Evolutionary conservation across 148 eudicot genomes (phyloP).

Genomic region (Chenopodium formosanum): DNA sequence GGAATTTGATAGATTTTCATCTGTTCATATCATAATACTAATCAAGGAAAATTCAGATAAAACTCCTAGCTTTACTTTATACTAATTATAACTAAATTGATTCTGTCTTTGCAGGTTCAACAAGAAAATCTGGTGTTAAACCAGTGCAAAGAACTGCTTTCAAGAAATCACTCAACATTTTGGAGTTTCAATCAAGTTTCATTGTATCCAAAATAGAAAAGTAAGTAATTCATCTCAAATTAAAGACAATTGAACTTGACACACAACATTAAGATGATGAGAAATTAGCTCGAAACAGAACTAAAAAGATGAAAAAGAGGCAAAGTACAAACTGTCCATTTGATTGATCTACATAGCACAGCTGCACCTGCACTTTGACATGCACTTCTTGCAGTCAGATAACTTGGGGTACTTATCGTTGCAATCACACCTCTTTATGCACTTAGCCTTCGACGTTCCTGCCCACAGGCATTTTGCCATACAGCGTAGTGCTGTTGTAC

Average conservation of each 20-base stretch:
- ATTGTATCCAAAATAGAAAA: neutral
- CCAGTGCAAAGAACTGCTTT: neutral
- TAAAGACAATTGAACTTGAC: neutral
- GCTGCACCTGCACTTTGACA: constrained; percentile 67
- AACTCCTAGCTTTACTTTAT: neutral
- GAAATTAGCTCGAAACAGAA: too few relatives aligned
- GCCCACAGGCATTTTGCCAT: constrained; percentile 77
- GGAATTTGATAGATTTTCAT: neutral
- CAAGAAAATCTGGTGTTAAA: neutral
- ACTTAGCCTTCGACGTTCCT: constrained; percentile 36
- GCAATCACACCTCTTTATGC: constrained; percentile 66
- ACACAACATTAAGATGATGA: neutral
- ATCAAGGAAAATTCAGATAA: neutral
- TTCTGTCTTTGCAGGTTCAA: constrained; percentile 3
- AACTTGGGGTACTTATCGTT: constrained; percentile 47
- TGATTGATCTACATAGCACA: constrained; percentile 34
- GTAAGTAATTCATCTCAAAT: neutral
- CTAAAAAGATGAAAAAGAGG: too few relatives aligned
- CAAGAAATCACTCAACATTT: too few relatives aligned
- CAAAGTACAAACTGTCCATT: too few relatives aligned
- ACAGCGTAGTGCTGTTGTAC: constrained; percentile 57
- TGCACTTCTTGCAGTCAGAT: constrained; percentile 71
- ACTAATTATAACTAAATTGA: neutral
- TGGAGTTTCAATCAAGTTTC: neutral
- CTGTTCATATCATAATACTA: neutral